phyloP scores from a whole-genome alignment of 2,329 filamentous ascomycete genomes.

The Dendryphion nanum region DNA sequence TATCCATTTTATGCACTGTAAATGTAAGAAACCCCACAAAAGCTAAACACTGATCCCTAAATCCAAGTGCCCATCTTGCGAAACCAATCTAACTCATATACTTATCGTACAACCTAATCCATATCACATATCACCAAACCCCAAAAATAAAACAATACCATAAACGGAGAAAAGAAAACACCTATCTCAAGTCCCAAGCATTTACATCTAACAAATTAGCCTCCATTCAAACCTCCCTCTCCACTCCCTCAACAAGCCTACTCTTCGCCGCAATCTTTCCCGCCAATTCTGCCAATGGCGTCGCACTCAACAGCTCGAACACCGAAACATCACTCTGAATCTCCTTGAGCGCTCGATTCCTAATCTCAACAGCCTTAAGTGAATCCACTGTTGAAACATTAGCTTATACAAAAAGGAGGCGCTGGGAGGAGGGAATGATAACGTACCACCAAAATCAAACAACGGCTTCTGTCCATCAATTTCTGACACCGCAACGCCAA shows the following conservation, averaged over 20 bases:
- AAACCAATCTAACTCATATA: too few relatives aligned
- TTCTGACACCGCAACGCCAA: slow-evolving; percentile 1
- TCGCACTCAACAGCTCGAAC: slow-evolving; percentile 2
- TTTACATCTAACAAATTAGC: too few relatives aligned
- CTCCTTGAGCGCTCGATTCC: background rate
- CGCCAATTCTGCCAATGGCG: slow-evolving; percentile 1
- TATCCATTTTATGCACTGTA: too few relatives aligned
- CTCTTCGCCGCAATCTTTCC: slow-evolving; percentile 1
- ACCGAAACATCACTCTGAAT: background rate
- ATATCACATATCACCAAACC: too few relatives aligned
- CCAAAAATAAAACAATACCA: too few relatives aligned
- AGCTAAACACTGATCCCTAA: too few relatives aligned
- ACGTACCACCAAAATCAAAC: slow-evolving; percentile 3
- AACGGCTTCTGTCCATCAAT: slow-evolving; percentile 2
- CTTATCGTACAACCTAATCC: too few relatives aligned
- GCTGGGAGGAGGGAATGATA: background rate
- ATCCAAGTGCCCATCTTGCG: too few relatives aligned
- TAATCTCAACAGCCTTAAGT: background rate
- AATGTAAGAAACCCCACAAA: too few relatives aligned
- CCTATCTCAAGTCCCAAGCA: too few relatives aligned
- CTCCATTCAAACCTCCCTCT: background rate
- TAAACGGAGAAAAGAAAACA: too few relatives aligned
- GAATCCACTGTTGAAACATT: background rate
- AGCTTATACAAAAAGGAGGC: background rate
- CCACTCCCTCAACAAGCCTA: background rate